phyloP scores from a whole-genome alignment of 2,329 filamentous ascomycete genomes.

The Paramyrothecium sp. region DNA sequence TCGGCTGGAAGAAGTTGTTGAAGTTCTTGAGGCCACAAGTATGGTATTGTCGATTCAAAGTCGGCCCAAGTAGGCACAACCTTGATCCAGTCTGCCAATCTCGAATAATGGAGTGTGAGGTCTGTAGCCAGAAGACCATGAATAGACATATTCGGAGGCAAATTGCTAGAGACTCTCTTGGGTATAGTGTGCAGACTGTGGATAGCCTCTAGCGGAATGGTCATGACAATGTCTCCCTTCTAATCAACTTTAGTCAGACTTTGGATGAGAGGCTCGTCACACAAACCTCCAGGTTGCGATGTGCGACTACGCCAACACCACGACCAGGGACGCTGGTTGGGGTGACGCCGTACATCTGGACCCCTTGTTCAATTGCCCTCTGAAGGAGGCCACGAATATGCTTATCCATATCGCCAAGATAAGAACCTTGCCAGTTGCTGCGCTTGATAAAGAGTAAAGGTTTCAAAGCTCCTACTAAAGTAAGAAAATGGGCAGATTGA shows the following conservation, averaged over 20 bases:
- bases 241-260: conserved; percentile 44
- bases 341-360: background rate
- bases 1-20: conserved; percentile 44
- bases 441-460: too few relatives aligned
- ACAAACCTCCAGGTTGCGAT: background rate
- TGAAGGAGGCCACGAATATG: background rate
- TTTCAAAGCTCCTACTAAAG: too few relatives aligned
- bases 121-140: conserved; percentile 73
- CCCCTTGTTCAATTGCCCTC: background rate
- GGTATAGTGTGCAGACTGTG: conserved; percentile 63
- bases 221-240: conserved; percentile 57
- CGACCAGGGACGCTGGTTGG: background rate
- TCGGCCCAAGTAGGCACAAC: conserved; percentile 65
- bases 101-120: conserved; percentile 53
- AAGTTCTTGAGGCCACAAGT: conserved; percentile 46
- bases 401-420: too few relatives aligned
- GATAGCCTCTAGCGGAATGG: conserved; percentile 63
- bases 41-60: conserved; percentile 41
- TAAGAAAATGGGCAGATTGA: too few relatives aligned
- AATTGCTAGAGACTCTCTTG: conserved; percentile 46
- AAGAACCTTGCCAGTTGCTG: too few relatives aligned
- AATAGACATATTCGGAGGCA: conserved; percentile 57
- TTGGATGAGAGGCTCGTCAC: conserved; percentile 50
- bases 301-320: background rate
- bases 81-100: conserved; percentile 58